Conservation (phyloP, 2,329 filamentous ascomycete species). For the Metarhizium sp. region DNA sequence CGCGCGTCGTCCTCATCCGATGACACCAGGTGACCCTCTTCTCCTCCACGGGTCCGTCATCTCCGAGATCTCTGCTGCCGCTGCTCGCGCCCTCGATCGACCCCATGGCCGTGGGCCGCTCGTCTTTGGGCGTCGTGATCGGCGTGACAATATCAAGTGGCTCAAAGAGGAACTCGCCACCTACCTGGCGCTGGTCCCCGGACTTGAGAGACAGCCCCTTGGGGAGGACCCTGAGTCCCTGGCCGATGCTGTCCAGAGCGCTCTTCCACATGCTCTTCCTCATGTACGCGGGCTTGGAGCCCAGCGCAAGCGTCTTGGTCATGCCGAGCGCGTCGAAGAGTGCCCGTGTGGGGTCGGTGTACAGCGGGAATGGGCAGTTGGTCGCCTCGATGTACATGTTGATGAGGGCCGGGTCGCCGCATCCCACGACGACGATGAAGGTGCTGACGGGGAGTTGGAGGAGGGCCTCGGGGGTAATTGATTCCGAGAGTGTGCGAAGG, state of each 20-base stretch:
- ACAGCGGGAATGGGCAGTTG: conserved; percentile 62
- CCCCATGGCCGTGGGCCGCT: conserved; percentile 14
- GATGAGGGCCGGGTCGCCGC: conserved; percentile 60
- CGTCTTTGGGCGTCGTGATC: conserved; percentile 32
- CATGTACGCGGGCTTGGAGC: conserved; percentile 55
- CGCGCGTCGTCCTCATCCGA: conserved; percentile 69
- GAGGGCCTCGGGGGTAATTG: conserved; percentile 43
- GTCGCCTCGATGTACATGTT: conserved; percentile 55
- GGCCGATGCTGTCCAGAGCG: conserved; percentile 42
- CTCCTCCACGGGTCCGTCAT: conserved; percentile 29
- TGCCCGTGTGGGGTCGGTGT: conserved; percentile 60
- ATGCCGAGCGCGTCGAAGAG: conserved; percentile 62
- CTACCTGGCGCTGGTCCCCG: conserved; percentile 59
- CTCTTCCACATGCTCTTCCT: conserved; percentile 41
- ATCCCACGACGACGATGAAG: conserved; percentile 62
- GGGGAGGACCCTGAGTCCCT: conserved; percentile 49
- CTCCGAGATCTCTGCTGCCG: conserved; percentile 12
- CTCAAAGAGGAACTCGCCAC: conserved; percentile 73
- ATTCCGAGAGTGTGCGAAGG: conserved; percentile 50
- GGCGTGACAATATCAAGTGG: conserved; percentile 35
- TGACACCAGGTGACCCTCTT: conserved; percentile 71
- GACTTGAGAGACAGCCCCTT: conserved; percentile 50
- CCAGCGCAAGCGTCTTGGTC: conserved; percentile 53
- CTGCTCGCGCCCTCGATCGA: conserved; percentile 12
- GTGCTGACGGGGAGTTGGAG: conserved; percentile 44